Evolutionary conservation across 345 rosid genomes (phyloP).

Genomic region (Hibiscus trionum): DNA sequence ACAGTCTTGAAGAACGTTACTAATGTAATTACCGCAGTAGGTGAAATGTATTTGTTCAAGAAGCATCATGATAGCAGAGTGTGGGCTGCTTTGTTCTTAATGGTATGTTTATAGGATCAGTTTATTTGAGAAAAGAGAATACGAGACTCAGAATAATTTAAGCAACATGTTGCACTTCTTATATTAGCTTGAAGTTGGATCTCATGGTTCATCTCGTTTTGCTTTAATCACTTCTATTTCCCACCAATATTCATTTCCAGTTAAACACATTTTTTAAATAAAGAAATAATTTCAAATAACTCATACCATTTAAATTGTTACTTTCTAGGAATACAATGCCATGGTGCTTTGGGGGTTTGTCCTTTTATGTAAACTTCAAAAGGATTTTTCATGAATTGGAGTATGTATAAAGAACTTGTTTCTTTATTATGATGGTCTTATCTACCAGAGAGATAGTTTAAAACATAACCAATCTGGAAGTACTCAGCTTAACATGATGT

Average conservation of each 20-base stretch:
- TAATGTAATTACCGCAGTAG: slow-evolving; percentile 90
- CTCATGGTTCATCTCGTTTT: neutral
- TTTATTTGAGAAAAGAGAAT: neutral
- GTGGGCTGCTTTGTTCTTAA: slow-evolving; percentile 92
- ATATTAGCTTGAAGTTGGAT: slow-evolving; percentile 3
- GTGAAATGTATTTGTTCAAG: slow-evolving; percentile 91
- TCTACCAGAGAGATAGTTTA: neutral
- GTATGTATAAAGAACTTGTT: neutral
- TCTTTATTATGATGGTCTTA: neutral
- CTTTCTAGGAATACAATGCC: neutral
- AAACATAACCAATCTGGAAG: neutral
- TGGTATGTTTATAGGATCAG: slow-evolving; percentile 45
- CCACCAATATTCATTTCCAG: neutral
- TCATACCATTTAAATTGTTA: neutral
- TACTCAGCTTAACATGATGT: neutral
- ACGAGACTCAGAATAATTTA: neutral
- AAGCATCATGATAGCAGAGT: slow-evolving; percentile 91
- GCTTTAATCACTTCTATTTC: neutral
- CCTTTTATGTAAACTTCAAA: neutral
- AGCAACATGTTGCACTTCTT: neutral
- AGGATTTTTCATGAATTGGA: neutral
- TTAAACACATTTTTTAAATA: neutral
- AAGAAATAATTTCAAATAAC: neutral
- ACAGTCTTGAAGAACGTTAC: slow-evolving; percentile 97
- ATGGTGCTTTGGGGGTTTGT: neutral